Percentiles rank a stretch among this genome's conserved stretches.
These are phyloP conservation scores for Malus hybrid DNA, from an alignment of 331 rosid species.

Conservation along the genomic window DNA sequence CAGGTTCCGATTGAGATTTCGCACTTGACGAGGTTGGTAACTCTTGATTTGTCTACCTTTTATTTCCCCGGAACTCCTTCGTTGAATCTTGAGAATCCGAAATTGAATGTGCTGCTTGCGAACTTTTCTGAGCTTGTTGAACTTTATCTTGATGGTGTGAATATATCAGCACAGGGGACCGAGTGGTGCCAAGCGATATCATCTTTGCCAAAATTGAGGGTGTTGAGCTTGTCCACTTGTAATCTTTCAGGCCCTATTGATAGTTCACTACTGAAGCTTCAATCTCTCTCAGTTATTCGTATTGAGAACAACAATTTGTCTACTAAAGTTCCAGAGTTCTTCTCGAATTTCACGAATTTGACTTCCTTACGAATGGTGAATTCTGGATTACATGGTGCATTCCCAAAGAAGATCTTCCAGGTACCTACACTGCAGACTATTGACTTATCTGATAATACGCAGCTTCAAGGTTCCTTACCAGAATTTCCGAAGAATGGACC, in stretches of 20 bases:
- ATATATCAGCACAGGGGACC: constrained; percentile 21
- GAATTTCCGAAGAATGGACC: constrained; percentile 11
- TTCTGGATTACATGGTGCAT: constrained; percentile 28
- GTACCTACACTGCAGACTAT: constrained; percentile 17
- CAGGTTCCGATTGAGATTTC: constrained; percentile 31
- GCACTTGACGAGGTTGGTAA: constrained; percentile 11
- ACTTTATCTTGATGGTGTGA: constrained; percentile 39
- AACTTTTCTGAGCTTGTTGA: constrained; percentile 21
- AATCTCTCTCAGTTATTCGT: constrained; percentile 19
- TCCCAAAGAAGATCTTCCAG: constrained; percentile 40
- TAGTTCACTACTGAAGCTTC: constrained; percentile 19
- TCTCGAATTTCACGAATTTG: constrained; percentile 23
- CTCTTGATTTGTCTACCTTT: constrained; percentile 22
- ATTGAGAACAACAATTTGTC: constrained; percentile 20
- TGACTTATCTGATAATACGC: not conserved
- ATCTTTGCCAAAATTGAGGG: constrained; percentile 24
- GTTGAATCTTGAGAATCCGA: constrained; percentile 31
- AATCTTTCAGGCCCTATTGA: constrained; percentile 37
- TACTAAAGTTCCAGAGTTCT: constrained; percentile 27
- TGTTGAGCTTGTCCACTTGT: constrained; percentile 27
- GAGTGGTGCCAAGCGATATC: constrained; percentile 32
- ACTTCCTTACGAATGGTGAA: not conserved
- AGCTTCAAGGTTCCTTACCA: constrained; percentile 22
- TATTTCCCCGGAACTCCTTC: fast-evolving
- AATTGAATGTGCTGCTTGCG: constrained; percentile 11